A percentile compares a stretch with the other conserved stretches of the same genome.
These are phyloP conservation scores for Clonostachys sp. DNA, from an alignment of 2,329 filamentous ascomycete genomes.

Conservation along the genomic window DNA sequence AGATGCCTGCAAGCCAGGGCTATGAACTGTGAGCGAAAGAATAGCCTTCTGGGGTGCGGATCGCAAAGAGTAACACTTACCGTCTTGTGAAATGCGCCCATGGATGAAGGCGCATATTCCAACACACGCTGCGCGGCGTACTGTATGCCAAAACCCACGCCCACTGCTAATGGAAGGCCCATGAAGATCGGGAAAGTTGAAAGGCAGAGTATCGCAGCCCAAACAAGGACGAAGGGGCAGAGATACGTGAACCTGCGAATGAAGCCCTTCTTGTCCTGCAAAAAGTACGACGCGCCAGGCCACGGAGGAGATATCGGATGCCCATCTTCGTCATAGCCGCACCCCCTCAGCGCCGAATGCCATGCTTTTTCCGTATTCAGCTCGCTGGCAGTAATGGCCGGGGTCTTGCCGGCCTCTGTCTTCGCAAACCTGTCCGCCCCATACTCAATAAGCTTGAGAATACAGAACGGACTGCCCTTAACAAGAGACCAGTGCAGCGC, in stretches of 20 bases:
- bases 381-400: conserved; percentile 77
- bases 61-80: conserved; percentile 38
- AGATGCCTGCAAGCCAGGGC: conserved; percentile 93
- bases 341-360: conserved; percentile 77
- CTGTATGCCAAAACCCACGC: conserved; percentile 67
- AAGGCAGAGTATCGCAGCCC: conserved; percentile 65
- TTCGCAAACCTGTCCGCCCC: conserved; percentile 89
- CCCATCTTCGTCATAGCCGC: conserved; percentile 77
- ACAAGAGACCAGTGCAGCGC: conserved; percentile 96
- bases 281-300: conserved; percentile 65
- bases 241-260: conserved; percentile 85
- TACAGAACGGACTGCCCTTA: conserved; percentile 82
- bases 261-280: conserved; percentile 74
- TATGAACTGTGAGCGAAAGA: conserved; percentile 21
- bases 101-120: conserved; percentile 79
- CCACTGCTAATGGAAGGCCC: conserved; percentile 67
- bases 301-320: conserved; percentile 66
- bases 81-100: conserved; percentile 86
- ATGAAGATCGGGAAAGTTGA: conserved; percentile 70
- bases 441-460: conserved; percentile 93
- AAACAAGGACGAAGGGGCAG: conserved; percentile 77
- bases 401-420: conserved; percentile 87
- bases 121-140: conserved; percentile 74
- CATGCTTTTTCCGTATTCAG: conserved; percentile 83
- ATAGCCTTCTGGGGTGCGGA: neutral